Evolutionary conservation across 805 yeast genomes (phyloP).

Genomic region (Henningerozyma blattae): DNA sequence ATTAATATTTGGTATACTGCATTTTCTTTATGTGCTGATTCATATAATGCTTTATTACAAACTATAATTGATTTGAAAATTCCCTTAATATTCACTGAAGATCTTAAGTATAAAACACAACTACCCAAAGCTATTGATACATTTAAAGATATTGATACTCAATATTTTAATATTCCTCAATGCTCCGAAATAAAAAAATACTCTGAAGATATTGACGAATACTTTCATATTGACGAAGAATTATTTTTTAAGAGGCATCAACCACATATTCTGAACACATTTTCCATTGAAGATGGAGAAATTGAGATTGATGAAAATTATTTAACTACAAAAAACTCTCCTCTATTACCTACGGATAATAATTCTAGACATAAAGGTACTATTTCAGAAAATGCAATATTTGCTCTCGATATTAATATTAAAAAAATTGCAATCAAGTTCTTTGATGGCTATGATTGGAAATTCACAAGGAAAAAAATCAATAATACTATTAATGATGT

Average conservation of each 20-base stretch:
- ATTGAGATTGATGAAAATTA: background rate
- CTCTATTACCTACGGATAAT: background rate
- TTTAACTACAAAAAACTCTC: background rate
- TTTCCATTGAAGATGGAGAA: background rate
- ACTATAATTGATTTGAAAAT: constrained; percentile 59
- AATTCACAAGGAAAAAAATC: constrained; percentile 57
- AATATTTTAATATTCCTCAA: constrained; percentile 9
- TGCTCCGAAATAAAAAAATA: background rate
- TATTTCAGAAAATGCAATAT: background rate
- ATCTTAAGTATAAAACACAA: constrained; percentile 39
- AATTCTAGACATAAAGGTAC: background rate
- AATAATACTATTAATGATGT: constrained; percentile 51
- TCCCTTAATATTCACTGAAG: constrained; percentile 48
- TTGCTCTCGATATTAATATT: constrained; percentile 20
- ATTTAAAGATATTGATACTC: constrained; percentile 28
- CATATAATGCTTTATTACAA: constrained; percentile 60
- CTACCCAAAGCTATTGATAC: constrained; percentile 26
- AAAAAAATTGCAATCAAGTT: constrained; percentile 35
- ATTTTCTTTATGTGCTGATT: constrained; percentile 70
- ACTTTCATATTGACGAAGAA: constrained; percentile 12
- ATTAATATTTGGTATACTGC: background rate
- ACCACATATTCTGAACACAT: background rate
- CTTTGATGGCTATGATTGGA: constrained; percentile 92
- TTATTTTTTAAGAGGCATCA: constrained; percentile 2
- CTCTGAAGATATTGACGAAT: background rate